Evolutionary conservation across 345 rosid genomes (phyloP), one percentile per base, ranked within the genome.

Genomic region (Diplotaxis tenuifolia): DNA sequence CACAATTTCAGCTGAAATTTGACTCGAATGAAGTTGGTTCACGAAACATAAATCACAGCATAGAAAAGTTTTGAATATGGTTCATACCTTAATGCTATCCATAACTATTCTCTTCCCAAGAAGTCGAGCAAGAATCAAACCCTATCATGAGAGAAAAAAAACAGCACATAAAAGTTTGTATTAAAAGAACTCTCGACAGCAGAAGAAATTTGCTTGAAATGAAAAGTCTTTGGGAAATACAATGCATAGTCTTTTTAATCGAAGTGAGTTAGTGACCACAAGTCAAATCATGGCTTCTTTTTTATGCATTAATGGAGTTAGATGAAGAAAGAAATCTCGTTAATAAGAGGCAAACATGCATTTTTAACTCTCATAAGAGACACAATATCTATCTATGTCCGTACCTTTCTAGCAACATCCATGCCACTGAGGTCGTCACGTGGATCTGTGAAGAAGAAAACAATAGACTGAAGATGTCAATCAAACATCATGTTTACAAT

Each of bases 321-420:
- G n/a, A 21, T 53, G 58, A 25, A 23, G 32, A 55, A 23, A 56
- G 32, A 18, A 56, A 25, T 25, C 32, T 56, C 27, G 6, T 52
- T 6, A 12, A 22, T 11, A 21, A 55, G n/a, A 23, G 31, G 60
- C 23, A 25, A 18, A 14, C 61, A 56, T 56, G 32, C 34, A 56
- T 15, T 56, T n/a, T 8, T 56, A 25, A 23, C 18, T 52, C 60
- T 55, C 31, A 56, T 20, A 27, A 25, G 1, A 40, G 15, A 75
- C 9, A 28, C 27, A 20, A 68, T 18, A 53, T 29, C 28, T 25
- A 69, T 1, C 28, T 62, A 14, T 2, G 53, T 65, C 15, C 79
- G 27, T 62, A 90, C 98, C 98, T 94, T 94, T 83, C 97, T 87
- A 15, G 96, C 97, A 76, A 91, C 97, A 79, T 94, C 98, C 95